These are phyloP conservation scores for Podospora appendiculata DNA, from an alignment of 495 filamentous ascomycete species.

Conservation along the genomic window DNA sequence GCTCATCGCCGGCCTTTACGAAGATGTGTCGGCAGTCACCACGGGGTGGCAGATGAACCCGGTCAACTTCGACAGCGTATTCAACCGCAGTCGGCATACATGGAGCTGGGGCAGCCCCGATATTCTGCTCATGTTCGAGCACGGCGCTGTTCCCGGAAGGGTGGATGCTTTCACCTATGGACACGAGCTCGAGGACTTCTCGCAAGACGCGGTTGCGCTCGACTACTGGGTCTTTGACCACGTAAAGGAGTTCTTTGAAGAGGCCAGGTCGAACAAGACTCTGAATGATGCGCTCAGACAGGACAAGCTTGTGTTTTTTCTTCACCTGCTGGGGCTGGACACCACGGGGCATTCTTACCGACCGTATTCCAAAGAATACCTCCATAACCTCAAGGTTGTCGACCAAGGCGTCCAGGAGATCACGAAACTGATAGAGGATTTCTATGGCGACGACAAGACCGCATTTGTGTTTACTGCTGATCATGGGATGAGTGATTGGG, in stretches of 20 bases:
- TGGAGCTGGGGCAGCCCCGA: conserved; percentile 99
- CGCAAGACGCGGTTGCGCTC: conserved; percentile 65
- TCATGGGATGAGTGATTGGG: conserved; percentile 98
- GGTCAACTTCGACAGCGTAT: conserved; percentile 97
- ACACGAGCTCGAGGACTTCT: conserved; percentile 85
- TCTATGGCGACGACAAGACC: conserved; percentile 87
- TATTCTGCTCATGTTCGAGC: conserved; percentile 94
- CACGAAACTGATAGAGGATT: conserved; percentile 72
- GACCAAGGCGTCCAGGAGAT: conserved; percentile 83
- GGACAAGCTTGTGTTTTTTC: conserved; percentile 90
- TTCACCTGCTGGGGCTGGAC: conserved; percentile 93
- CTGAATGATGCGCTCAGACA: conserved; percentile 65
- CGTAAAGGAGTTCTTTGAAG: conserved; percentile 76
- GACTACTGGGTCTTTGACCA: conserved; percentile 96
- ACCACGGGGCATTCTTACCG: conserved; percentile 83
- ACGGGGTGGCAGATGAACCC: conserved; percentile 99
- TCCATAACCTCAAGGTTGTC: conserved; percentile 90
- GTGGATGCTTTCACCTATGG: conserved; percentile 80
- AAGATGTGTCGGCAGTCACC: conserved; percentile 95
- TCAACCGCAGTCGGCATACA: conserved; percentile 92
- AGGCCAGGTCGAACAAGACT: conserved; percentile 69
- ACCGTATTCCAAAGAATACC: conserved; percentile 92
- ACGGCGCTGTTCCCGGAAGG: conserved; percentile 79
- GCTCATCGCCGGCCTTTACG: conserved; percentile 93
- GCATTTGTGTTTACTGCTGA: conserved; percentile 97